Evolutionary conservation across 192 early-diverging fungal species (phyloP), one percentile per base, ranked within the genome.

Genomic region (Gonapodya prolifera): DNA sequence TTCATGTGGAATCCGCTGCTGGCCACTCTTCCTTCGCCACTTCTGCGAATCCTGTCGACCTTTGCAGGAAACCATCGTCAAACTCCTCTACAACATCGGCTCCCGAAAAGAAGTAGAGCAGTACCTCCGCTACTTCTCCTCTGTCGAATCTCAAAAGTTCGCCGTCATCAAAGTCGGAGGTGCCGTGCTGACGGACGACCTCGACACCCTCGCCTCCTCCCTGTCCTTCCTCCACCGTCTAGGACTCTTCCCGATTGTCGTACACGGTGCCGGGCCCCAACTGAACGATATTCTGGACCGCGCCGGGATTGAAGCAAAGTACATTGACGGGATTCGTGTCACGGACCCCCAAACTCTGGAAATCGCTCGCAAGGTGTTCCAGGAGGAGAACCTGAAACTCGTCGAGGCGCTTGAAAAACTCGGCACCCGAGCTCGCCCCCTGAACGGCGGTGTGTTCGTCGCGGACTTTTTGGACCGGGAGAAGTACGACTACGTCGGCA

Each of bases 101-200:
- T 98, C 96, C 13, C 94, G 94, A 82, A 97, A 96, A 85, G 98
- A 99, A 80, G 96, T 98, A n/a, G 96, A 99, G 82, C 96, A 97
- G 87, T 99, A 99, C 78, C 89, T 99, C 75, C 90, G 93, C 34
- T 94, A 96, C 80, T 99, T 99, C 82, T 94, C 95, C 0, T 95
- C 94, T 0, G 98, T 98, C 69, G 96, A 98, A 84, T 95, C 94
- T 30, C 98, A 99, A 88, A 96, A 98, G 86, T 99, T 99, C 85
- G 98, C 98, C 2, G 96, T 99, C 35, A 97, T 99, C 88, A 99
- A 99, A 84, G 97, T 99, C 30, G 95, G 94, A 76, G 95, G 96
- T 0, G 94, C 94, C 0, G 93, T 99, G n/a, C 84, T 99, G 73
- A 93, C 95, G 1, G 95, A 99, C 79, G 95, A 97, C 75, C 87